phyloP scores from a whole-genome alignment of 202 grass and related monocot species.

The Setaria italica region DNA sequence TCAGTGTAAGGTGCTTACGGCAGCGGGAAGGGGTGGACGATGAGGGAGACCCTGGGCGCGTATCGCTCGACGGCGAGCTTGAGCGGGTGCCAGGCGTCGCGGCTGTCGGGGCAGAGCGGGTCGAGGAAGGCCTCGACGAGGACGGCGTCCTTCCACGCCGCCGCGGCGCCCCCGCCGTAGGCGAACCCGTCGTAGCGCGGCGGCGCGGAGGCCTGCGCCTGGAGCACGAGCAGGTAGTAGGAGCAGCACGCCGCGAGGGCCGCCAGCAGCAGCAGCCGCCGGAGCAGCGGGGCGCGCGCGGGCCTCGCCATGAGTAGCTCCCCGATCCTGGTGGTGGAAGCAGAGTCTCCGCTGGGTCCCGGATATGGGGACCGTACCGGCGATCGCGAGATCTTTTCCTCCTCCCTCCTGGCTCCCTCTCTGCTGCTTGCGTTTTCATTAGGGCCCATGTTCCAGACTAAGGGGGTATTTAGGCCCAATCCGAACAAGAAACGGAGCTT shows the following conservation, averaged over 20 bases:
- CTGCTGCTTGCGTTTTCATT: no score
- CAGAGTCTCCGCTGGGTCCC: neutral
- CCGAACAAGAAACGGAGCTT: neutral
- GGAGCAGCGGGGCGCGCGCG: slow-evolving; percentile 45
- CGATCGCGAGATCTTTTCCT: neutral
- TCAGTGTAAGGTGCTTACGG: slow-evolving; percentile 60
- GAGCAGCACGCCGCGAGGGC: slow-evolving; percentile 47
- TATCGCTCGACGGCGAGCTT: slow-evolving; percentile 66
- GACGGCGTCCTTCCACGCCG: slow-evolving; percentile 65
- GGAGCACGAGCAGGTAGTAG: slow-evolving; percentile 60
- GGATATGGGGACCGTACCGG: neutral
- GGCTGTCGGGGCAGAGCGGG: slow-evolving; percentile 86
- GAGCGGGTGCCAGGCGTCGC: slow-evolving; percentile 72
- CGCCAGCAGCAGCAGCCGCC: slow-evolving; percentile 43
- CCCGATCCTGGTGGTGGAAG: neutral
- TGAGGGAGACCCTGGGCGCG: slow-evolving; percentile 62
- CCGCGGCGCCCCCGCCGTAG: slow-evolving; percentile 52
- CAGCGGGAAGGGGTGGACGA: slow-evolving; percentile 95
- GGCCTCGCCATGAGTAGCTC: slow-evolving; percentile 44
- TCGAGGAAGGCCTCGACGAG: slow-evolving; percentile 93
- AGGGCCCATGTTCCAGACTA: neutral
- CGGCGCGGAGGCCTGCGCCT: slow-evolving; percentile 62
- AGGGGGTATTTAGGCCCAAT: neutral
- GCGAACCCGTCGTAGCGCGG: slow-evolving; percentile 78
- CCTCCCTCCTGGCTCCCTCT: no score